Evolutionary conservation across 139 green algal species (phyloP).

Genomic region (Chlorella sp.): DNA sequence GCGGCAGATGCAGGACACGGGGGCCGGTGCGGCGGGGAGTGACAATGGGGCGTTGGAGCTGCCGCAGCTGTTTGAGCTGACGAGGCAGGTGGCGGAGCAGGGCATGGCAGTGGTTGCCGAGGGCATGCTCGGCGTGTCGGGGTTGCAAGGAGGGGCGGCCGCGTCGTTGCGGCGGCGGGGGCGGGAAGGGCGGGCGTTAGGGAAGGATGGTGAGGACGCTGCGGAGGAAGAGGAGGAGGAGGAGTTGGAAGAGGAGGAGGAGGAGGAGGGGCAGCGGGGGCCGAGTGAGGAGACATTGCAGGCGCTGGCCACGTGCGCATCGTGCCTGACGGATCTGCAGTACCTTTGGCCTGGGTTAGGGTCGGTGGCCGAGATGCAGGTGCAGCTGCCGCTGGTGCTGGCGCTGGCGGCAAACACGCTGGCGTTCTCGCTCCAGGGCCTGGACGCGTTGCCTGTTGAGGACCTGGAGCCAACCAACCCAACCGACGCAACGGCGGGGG

Average conservation of each 20-base stretch:
- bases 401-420: slow-evolving; percentile 2
- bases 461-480: too few species aligned
- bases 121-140: background rate
- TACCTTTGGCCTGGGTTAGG: background rate
- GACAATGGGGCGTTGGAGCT: background rate
- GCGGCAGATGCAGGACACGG: too few species aligned
- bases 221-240: background rate
- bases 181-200: too few species aligned
- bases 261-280: background rate
- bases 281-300: background rate
- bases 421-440: background rate
- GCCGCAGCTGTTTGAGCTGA: slow-evolving; percentile 3
- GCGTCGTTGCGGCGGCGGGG: too few species aligned
- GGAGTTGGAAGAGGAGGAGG: background rate
- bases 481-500: too few species aligned
- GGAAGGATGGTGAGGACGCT: too few species aligned
- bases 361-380: background rate
- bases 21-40: background rate
- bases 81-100: background rate
- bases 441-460: background rate
- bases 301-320: background rate
- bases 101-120: background rate
- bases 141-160: too few species aligned
- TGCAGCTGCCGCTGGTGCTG: slow-evolving; percentile 1
- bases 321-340: background rate